A percentile compares a stretch with the other conserved stretches of the same genome.
Conservation (phyloP, 2,329 filamentous ascomycete genomes). For the Aspergillus versicolor region DNA sequence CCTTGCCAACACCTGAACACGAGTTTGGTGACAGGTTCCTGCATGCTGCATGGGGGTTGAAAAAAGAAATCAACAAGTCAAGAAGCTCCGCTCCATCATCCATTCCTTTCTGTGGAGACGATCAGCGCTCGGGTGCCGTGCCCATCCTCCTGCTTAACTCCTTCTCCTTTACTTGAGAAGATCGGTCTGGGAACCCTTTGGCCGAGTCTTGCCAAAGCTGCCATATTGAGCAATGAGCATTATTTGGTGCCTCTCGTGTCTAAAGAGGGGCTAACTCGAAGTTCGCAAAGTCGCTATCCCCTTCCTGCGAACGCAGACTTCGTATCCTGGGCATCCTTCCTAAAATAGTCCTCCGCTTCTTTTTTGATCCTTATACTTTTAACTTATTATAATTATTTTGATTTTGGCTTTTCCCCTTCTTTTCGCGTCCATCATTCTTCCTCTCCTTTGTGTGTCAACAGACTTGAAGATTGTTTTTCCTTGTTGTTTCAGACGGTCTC, state of each 20-base stretch:
- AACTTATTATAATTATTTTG: constrained; percentile 2
- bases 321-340: constrained; percentile 8
- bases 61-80: constrained; percentile 10
- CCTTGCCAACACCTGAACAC: constrained; percentile 12
- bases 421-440: not conserved
- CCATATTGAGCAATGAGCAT: not conserved
- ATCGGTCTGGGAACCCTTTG: constrained; percentile 6
- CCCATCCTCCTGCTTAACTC: constrained; percentile 16
- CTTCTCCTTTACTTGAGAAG: constrained; percentile 16
- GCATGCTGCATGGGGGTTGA: constrained; percentile 12
- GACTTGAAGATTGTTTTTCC: not conserved
- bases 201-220: not conserved
- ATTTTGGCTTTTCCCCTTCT: constrained; percentile 10
- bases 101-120: constrained; percentile 24
- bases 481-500: not conserved
- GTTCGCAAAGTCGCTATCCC: constrained; percentile 3
- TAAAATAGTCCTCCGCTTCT: constrained; percentile 19
- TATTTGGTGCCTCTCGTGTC: not conserved
- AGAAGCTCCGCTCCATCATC: constrained; percentile 15
- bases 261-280: not conserved
- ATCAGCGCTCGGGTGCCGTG: constrained; percentile 26
- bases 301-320: constrained; percentile 5
- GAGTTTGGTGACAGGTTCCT: constrained; percentile 18
- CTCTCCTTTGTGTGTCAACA: constrained; percentile 5
- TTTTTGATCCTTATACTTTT: constrained; percentile 11